Base-by-base conservation (phyloP, 1,284 basidiomycete species). In the Cutaneotrichosporon sp. region DNA sequence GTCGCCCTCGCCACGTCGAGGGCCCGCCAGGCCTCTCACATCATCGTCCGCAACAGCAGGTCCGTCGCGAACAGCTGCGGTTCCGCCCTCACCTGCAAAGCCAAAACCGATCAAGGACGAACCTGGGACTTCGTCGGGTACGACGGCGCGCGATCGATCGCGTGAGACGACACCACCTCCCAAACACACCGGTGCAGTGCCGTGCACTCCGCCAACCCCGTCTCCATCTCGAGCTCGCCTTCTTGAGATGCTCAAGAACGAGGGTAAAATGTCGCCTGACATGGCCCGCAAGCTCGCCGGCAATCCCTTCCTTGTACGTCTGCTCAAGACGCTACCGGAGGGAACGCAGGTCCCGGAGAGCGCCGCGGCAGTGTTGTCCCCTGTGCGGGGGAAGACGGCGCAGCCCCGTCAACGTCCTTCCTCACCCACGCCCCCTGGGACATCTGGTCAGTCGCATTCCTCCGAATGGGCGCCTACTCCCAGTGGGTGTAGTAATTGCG, bases 251-350 rank as follows among this genome's bases (percentile, higher is more conserved):
- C 59, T 73, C 30, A 62, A 65, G 18, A 54, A 58, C 4, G 69
- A 73, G 46, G 68, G 64, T 8, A 67, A 64, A 33, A 64, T 73
- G 61, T 70, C 68, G 1, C 71, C 71, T 7, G 62, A 66, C 17
- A 56, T 72, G 18, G 71, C 68, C 4, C 53, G 58, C 41, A 64
- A 67, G 43, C 52, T 73, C 20, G 63, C 63, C 17, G 59, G 61
- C n/a, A 70, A 72, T 56, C 65, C 66, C 8, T 63, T 64, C 14
- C 56, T 73, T 8, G 51, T 67, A 13, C 56, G 62, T 12, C 54
- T 73, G n/a, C 56, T 73, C 45, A 70, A 70, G 56, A 59, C 66
- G 2, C 61, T 70, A 5, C 69, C 71, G 1, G 52, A 51, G 13
- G 26, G 26, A 30, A 30, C 26, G 26, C 26, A 30, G 10, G 26